phyloP scores from a whole-genome alignment of 2,329 filamentous ascomycete species.

The Pestalotiopsis sp. region DNA sequence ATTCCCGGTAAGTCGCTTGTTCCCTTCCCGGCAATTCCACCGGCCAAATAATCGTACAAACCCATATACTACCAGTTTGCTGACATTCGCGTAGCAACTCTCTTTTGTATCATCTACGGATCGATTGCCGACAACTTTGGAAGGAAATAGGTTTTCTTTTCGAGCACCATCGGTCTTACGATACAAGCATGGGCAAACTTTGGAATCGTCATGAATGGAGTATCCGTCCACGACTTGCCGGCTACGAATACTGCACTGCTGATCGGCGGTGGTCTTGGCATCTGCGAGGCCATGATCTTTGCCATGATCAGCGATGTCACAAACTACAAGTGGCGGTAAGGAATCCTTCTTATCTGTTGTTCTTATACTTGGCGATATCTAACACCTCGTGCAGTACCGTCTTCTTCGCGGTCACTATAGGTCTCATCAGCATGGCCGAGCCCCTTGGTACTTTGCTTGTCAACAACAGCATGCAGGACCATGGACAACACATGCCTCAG shows the following conservation, averaged over 20 bases:
- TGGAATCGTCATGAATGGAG: background rate
- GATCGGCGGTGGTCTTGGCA: slow-evolving; percentile 13
- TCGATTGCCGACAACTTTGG: slow-evolving; percentile 8
- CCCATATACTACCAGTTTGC: background rate
- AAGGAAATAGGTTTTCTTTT: slow-evolving; percentile 1
- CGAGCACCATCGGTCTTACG: slow-evolving; percentile 5
- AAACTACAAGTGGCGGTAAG: slow-evolving; percentile 13
- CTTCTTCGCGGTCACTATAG: slow-evolving; percentile 11
- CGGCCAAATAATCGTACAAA: background rate
- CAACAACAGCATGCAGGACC: too few relatives aligned
- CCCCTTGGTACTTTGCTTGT: background rate
- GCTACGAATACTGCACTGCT: slow-evolving; percentile 3
- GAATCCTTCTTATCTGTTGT: too few relatives aligned
- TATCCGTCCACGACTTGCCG: slow-evolving; percentile 7
- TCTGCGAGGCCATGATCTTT: slow-evolving; percentile 15
- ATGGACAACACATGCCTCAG: too few relatives aligned
- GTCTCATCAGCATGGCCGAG: background rate
- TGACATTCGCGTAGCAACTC: slow-evolving; percentile 7
- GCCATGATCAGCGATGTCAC: slow-evolving; percentile 12
- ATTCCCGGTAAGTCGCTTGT: too few relatives aligned
- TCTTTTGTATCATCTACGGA: slow-evolving; percentile 5
- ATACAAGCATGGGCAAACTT: background rate
- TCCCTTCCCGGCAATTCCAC: too few relatives aligned
- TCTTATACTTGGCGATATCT: too few relatives aligned
- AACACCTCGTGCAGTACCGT: background rate